These are phyloP conservation scores for Gigaspora rosea DNA, from an alignment of 192 early-diverging fungal genomes.

Conservation along the genomic window DNA sequence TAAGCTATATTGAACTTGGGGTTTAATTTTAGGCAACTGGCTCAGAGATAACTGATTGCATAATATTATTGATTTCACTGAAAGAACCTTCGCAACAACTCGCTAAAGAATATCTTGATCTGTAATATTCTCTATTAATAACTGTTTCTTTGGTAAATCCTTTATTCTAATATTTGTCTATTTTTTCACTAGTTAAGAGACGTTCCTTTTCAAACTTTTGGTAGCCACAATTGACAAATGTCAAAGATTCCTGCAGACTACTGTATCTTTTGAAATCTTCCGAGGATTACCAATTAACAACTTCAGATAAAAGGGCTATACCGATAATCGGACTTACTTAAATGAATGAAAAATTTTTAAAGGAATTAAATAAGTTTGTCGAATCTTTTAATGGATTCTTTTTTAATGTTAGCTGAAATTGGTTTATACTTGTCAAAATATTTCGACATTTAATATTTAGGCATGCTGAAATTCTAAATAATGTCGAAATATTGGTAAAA, in stretches of 20 bases:
- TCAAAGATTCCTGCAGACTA: neutral
- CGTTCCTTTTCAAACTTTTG: constrained; percentile 27
- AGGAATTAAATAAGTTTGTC: constrained; percentile 51
- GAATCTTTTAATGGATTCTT: constrained; percentile 50
- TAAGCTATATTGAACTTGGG: no score
- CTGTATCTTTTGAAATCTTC: neutral
- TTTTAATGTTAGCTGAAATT: no score
- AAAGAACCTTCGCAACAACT: constrained; percentile 46
- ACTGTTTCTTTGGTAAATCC: neutral
- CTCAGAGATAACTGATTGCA: constrained; percentile 53
- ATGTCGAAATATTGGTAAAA: no score
- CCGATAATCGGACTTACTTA: constrained; percentile 30
- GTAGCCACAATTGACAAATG: constrained; percentile 13
- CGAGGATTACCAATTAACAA: neutral
- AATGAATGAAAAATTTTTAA: constrained; percentile 47
- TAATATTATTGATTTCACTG: constrained; percentile 47
- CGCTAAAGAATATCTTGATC: constrained; percentile 47
- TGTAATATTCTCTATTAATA: constrained; percentile 41
- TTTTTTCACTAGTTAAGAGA: constrained; percentile 31
- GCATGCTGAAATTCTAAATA: no score
- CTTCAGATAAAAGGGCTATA: constrained; percentile 9
- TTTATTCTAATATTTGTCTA: neutral
- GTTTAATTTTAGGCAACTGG: constrained; percentile 39
- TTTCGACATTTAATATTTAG: no score
- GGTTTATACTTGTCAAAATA: no score